Base-by-base conservation (phyloP, 2,329 filamentous ascomycete species). In the Colletotrichum filicis region DNA sequence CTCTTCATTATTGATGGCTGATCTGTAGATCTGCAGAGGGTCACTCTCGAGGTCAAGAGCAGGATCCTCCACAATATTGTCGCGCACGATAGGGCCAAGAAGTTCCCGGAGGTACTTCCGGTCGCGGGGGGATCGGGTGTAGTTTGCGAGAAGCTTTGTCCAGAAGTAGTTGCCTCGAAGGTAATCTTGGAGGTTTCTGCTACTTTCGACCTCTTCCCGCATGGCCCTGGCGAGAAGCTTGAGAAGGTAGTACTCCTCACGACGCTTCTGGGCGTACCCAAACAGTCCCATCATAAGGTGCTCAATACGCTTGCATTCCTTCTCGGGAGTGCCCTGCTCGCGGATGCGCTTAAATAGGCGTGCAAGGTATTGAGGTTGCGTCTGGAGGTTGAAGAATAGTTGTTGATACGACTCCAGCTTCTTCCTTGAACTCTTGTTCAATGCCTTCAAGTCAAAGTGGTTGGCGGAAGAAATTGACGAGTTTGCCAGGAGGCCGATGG, bases 381-480 rank as follows among this genome's bases (percentile, higher is more conserved):
- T 99, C 81, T 99, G 97, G 4, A 99, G 90, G 74, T 95, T 93
- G 87, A 99, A 98, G 85, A 99, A 99, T 16, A 99, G 90, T 79
- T 98, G 95, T 82, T 99, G 97, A 81, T 99, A 99, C 28, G 95
- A 94, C 78, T 98, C 96, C 1, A 99, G 89, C 87, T 98, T 99
- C 83, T 94, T 95, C 75, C 97, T 89, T 1, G 97, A 98, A 78
- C 94, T 95, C 85, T 98, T 98, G 87, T 99, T 99, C 77, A 99
- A 88, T 0, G 97, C 97, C 83, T 98, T 98, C 60, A 99, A 90
- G 80, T 99, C 97, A 79, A 97, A 98, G 8, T 97, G 95, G 81
- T 98, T 97, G 74, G 93, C 92, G 2, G 95, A 97, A 1, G 93
- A 91, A 74, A 98, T 95, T 63, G 95, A 92, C n/a, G 91, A 93